phyloP scores from a whole-genome alignment of 257 asterid genomes.

The Solanum lycopersicoides region DNA sequence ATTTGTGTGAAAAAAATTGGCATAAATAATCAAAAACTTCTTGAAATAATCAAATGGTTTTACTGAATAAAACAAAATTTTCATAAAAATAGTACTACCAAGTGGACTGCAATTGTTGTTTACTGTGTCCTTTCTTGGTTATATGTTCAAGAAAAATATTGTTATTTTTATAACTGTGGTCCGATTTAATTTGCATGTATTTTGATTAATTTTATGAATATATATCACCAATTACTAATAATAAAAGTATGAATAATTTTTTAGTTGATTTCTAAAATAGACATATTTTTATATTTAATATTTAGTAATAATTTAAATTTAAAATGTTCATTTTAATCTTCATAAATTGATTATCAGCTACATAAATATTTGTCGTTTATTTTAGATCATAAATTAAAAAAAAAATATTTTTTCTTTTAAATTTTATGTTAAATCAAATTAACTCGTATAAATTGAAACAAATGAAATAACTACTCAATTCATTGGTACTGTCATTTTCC shows the following conservation, averaged over 20 bases:
- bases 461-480: no score
- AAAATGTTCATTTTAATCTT: no score
- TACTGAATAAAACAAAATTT: neutral
- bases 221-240: accelerated
- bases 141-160: neutral
- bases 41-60: neutral
- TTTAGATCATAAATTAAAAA: no score
- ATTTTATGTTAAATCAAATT: accelerated
- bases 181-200: accelerated
- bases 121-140: neutral
- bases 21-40: neutral
- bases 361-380: no score
- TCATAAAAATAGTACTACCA: neutral
- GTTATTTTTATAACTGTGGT: no score
- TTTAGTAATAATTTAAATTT: no score
- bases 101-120: neutral
- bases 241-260: no score
- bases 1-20: neutral
- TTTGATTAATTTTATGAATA: no score
- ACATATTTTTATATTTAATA: no score
- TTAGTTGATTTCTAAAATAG: neutral
- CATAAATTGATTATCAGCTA: accelerated
- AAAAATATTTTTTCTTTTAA: no score
- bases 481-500: neutral
- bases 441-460: no score